These are phyloP conservation scores for Daldinia loculata DNA, from an alignment of 495 filamentous ascomycete genomes.

Conservation along the genomic window DNA sequence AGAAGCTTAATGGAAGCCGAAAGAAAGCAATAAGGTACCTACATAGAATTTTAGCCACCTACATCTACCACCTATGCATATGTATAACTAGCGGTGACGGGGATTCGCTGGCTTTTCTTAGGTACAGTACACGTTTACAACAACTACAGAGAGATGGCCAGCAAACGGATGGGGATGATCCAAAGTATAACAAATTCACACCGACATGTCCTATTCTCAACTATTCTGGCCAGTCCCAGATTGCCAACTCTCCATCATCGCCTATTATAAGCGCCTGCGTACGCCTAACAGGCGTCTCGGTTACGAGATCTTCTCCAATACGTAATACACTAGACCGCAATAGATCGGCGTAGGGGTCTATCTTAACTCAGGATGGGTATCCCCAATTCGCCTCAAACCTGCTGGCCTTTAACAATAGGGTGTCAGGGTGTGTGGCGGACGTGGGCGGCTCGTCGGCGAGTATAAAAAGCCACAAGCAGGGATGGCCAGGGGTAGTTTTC, in stretches of 20 bases:
- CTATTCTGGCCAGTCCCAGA: slow-evolving; percentile 7
- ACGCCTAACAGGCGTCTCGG: slow-evolving; percentile 5
- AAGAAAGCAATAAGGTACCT: slow-evolving; percentile 23
- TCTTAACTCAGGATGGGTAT: slow-evolving; percentile 6
- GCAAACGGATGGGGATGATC: slow-evolving; percentile 10
- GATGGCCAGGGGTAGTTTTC: slow-evolving; percentile 4
- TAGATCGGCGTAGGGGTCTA: slow-evolving; percentile 14
- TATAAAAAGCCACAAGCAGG: slow-evolving; percentile 18
- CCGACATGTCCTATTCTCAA: slow-evolving; percentile 27
- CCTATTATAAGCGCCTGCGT: neutral
- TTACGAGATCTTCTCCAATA: slow-evolving; percentile 14
- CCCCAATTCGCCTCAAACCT: slow-evolving; percentile 18
- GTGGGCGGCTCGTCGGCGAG: slow-evolving; percentile 12
- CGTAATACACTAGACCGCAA: slow-evolving; percentile 28
- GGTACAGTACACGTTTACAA: slow-evolving; percentile 11
- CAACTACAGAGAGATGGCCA: slow-evolving; percentile 5
- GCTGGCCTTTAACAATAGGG: neutral
- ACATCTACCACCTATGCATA: neutral
- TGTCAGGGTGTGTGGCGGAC: slow-evolving; percentile 12
- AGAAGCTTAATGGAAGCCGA: slow-evolving; percentile 26
- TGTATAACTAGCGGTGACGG: slow-evolving; percentile 38
- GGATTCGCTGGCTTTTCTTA: slow-evolving; percentile 10
- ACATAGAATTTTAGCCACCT: slow-evolving; percentile 9
- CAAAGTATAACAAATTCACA: slow-evolving; percentile 19
- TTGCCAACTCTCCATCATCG: slow-evolving; percentile 11